phyloP scores from a whole-genome alignment of 2,329 filamentous ascomycete species.

The Colletotrichum tabaci region DNA sequence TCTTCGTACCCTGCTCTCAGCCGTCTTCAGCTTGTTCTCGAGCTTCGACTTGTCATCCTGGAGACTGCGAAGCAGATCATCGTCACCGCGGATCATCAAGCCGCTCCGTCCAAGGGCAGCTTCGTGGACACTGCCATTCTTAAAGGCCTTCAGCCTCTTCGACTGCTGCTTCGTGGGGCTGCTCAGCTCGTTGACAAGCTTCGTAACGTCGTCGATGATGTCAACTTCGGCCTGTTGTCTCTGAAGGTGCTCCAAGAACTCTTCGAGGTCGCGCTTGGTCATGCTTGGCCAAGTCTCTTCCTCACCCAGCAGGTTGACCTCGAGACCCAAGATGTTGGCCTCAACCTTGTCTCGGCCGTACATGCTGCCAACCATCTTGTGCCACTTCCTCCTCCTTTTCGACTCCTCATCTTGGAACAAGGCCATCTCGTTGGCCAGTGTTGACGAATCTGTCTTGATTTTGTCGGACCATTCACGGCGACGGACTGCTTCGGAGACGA shows the following conservation, averaged over 20 bases:
- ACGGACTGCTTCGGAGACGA: constrained; percentile 87
- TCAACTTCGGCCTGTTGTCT: constrained; percentile 75
- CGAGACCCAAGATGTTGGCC: constrained; percentile 80
- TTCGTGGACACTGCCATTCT: constrained; percentile 95
- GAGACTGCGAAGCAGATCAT: constrained; percentile 83
- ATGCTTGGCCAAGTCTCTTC: constrained; percentile 86
- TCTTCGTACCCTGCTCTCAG: constrained; percentile 89
- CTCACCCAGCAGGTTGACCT: constrained; percentile 87
- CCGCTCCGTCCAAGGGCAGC: constrained; percentile 89
- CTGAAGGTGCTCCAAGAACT: constrained; percentile 78
- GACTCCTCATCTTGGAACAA: constrained; percentile 93
- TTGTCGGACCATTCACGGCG: constrained; percentile 94
- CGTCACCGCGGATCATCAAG: constrained; percentile 87
- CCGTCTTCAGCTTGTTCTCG: constrained; percentile 83
- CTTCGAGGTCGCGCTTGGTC: constrained; percentile 81
- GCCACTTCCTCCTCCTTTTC: constrained; percentile 90
- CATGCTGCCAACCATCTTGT: constrained; percentile 84
- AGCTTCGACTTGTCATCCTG: constrained; percentile 85
- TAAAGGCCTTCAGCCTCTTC: constrained; percentile 92
- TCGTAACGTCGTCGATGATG: constrained; percentile 79
- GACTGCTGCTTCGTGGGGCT: constrained; percentile 88
- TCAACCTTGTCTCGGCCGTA: constrained; percentile 78
- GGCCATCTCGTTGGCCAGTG: constrained; percentile 92
- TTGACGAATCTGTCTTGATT: constrained; percentile 88
- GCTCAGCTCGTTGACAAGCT: constrained; percentile 84